Percentiles rank a stretch among this genome's conserved stretches.
Conservation (phyloP, 2,329 filamentous ascomycete species). For the Mycosphaerelloides madeirae region DNA sequence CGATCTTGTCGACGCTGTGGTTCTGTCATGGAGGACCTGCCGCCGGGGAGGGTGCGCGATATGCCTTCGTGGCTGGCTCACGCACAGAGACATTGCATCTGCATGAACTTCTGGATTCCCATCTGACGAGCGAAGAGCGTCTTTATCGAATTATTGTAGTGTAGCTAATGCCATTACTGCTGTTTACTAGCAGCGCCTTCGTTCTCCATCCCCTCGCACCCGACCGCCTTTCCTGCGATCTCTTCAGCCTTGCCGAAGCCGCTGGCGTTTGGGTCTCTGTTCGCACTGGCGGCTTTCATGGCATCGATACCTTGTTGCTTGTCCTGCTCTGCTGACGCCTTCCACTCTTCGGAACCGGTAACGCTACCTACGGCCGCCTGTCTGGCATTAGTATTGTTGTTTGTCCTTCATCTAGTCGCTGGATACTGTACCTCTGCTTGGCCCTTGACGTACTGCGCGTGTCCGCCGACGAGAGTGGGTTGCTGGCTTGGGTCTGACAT, state of each 20-base stretch:
- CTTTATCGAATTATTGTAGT: too few species aligned
- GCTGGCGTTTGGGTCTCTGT: constrained; percentile 49
- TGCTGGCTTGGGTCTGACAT: constrained; percentile 32
- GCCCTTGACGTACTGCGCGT: constrained; percentile 66
- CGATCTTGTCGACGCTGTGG: constrained; percentile 44
- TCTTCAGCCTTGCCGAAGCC: constrained; percentile 63
- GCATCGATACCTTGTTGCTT: constrained; percentile 58
- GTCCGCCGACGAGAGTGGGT: constrained; percentile 58
- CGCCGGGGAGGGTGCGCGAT: constrained; percentile 19
- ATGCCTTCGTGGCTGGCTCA: constrained; percentile 28
- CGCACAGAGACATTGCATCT: constrained; percentile 30
- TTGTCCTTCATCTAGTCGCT: constrained; percentile 1
- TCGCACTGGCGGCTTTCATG: constrained; percentile 58
- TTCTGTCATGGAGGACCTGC: constrained; percentile 44
- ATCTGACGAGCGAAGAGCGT: constrained; percentile 5
- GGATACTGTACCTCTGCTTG: constrained; percentile 61
- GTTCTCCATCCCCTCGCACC: constrained; percentile 65
- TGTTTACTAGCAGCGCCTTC: constrained; percentile 53
- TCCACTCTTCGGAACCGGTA: constrained; percentile 61
- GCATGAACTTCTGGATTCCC: constrained; percentile 27
- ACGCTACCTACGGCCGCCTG: constrained; percentile 58
- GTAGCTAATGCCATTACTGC: neutral
- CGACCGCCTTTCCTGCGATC: constrained; percentile 57
- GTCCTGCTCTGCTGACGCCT: constrained; percentile 58
- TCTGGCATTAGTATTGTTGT: constrained; percentile 5